These are phyloP conservation scores for Daldinia sp. DNA, from an alignment of 2,329 filamentous ascomycete genomes.

Conservation along the genomic window DNA sequence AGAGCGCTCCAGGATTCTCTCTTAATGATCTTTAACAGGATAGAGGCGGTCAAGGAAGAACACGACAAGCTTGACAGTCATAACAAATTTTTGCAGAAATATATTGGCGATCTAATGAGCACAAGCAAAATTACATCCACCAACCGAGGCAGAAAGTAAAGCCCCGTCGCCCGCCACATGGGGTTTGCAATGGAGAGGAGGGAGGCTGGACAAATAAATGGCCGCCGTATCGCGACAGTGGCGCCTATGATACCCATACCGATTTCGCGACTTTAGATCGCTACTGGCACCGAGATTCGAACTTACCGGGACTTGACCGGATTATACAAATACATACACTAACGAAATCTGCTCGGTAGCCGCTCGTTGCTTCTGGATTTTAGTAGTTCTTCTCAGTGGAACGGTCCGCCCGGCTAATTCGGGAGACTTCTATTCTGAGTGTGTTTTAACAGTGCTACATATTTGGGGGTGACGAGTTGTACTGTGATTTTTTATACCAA, in stretches of 20 bases:
- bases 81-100: conserved; percentile 97
- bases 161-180: not conserved
- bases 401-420: conserved; percentile 15
- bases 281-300: conserved; percentile 22
- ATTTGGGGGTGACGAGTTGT: conserved; percentile 38
- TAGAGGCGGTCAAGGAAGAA: conserved; percentile 93
- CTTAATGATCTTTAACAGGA: conserved; percentile 88
- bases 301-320: conserved; percentile 20
- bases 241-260: conserved; percentile 39
- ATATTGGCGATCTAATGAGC: conserved; percentile 95
- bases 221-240: conserved; percentile 25
- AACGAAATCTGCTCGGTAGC: conserved; percentile 29
- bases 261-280: conserved; percentile 35
- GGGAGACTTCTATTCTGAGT: conserved; percentile 38
- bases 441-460: conserved; percentile 38
- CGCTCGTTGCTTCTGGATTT: conserved; percentile 29
- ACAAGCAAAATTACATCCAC: conserved; percentile 78
- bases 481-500: conserved; percentile 49
- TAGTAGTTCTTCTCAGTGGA: conserved; percentile 30
- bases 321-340: conserved; percentile 14
- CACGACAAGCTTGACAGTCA: conserved; percentile 97
- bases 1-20: conserved; percentile 90
- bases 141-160: conserved; percentile 66
- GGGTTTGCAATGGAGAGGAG: conserved; percentile 16
- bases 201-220: conserved; percentile 23